Conservation (phyloP, 352 stramenopile species). For the Phytophthora quininea region DNA sequence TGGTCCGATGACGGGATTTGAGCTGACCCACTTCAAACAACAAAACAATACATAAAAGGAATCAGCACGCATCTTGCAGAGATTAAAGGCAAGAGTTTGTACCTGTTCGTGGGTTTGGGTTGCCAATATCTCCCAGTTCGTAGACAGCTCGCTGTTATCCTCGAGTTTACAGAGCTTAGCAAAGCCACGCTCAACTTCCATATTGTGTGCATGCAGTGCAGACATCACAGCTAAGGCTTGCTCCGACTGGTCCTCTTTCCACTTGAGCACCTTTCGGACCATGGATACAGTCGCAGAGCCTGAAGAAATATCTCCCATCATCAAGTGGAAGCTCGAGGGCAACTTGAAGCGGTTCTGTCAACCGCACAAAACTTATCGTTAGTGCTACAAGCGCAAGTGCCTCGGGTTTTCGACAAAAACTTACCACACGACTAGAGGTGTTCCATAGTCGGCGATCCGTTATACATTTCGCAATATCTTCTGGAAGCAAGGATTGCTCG, state of each 20-base stretch:
- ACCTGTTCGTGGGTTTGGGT: conserved; percentile 34
- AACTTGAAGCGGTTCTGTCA: conserved; percentile 61
- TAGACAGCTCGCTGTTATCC: background rate
- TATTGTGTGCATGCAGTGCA: conserved; percentile 43
- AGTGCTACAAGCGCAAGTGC: background rate
- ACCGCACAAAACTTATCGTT: background rate
- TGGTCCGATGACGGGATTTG: conserved; percentile 40
- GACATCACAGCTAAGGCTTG: conserved; percentile 40
- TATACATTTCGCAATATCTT: conserved; percentile 63
- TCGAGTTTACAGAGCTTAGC: conserved; percentile 35
- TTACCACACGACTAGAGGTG: conserved; percentile 54
- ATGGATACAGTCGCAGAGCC: conserved; percentile 91
- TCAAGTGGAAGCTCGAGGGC: conserved; percentile 80
- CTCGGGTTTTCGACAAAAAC: background rate
- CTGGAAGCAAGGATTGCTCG: conserved; percentile 53
- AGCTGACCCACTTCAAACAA: conserved; percentile 47
- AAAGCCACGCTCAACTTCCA: conserved; percentile 38
- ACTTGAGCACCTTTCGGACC: conserved; percentile 74
- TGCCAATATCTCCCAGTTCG: conserved; percentile 33
- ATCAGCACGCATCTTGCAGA: background rate
- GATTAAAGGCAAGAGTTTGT: background rate
- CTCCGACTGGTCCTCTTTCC: conserved; percentile 43
- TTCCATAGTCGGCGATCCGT: conserved; percentile 48
- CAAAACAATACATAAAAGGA: background rate
- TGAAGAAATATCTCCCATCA: conserved; percentile 96